Evolutionary conservation across 2,329 filamentous ascomycete species (phyloP).

Genomic region (Fonsecaea nubica): DNA sequence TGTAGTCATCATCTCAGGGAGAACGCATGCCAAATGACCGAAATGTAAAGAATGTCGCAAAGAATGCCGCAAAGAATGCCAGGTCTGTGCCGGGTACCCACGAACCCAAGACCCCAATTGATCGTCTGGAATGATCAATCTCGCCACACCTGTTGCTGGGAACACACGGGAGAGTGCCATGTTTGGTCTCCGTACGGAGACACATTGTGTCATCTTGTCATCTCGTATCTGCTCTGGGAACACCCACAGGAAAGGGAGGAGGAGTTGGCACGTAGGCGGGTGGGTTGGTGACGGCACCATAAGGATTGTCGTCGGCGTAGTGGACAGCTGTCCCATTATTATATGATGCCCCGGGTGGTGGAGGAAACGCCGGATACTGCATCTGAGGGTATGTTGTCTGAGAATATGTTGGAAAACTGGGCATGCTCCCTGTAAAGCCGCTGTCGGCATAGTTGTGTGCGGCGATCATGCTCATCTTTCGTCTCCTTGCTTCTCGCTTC

Average conservation of each 20-base stretch:
- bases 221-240: constrained; percentile 10
- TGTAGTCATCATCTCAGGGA: background rate
- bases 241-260: constrained; percentile 18
- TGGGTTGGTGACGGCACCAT: constrained; percentile 27
- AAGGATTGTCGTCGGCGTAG: constrained; percentile 37
- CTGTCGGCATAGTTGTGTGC: constrained; percentile 31
- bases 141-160: background rate
- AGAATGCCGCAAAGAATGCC: background rate
- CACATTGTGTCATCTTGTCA: background rate
- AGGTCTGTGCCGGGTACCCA: background rate
- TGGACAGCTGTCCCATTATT: constrained; percentile 11
- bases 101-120: background rate
- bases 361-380: constrained; percentile 18
- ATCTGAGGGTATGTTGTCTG: constrained; percentile 17
- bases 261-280: constrained; percentile 18
- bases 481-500: constrained; percentile 39
- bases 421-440: constrained; percentile 33
- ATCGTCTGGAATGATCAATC: background rate
- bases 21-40: background rate
- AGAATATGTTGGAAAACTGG: constrained; percentile 27
- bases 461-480: constrained; percentile 35
- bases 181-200: background rate
- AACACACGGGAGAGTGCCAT: background rate
- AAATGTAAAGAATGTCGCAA: background rate
- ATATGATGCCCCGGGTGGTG: constrained; percentile 17